These are phyloP conservation scores for Colletotrichum tropicicola DNA, from an alignment of 2,329 filamentous ascomycete genomes.

Conservation along the genomic window DNA sequence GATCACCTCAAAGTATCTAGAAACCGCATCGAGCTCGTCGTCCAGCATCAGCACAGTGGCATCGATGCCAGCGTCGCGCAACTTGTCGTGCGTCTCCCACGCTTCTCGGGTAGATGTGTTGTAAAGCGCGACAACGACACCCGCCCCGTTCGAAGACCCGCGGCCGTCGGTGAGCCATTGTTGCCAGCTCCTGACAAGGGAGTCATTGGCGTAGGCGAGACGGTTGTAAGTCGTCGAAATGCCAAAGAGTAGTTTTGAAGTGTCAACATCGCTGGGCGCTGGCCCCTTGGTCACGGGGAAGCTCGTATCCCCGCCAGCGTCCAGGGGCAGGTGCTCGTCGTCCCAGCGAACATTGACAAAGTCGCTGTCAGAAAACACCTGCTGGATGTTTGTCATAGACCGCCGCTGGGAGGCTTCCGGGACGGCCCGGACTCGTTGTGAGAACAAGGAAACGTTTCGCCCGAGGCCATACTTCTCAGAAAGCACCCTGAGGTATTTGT, in stretches of 20 bases:
- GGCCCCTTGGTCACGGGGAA: constrained; percentile 43
- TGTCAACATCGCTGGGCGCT: constrained; percentile 44
- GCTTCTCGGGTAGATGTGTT: constrained; percentile 45
- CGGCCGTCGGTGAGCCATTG: constrained; percentile 55
- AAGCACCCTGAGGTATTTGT: constrained; percentile 6
- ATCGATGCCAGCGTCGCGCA: constrained; percentile 12
- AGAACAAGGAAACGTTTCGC: constrained; percentile 14
- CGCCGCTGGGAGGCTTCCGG: not conserved
- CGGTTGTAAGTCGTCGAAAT: constrained; percentile 50
- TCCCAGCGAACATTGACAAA: constrained; percentile 16
- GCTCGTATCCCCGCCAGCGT: not conserved
- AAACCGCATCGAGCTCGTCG: constrained; percentile 41
- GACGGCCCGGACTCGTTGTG: constrained; percentile 1
- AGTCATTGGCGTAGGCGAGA: constrained; percentile 46
- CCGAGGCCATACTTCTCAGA: constrained; percentile 20
- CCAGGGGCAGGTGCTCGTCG: not conserved
- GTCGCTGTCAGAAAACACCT: not conserved
- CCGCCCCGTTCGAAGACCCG: constrained; percentile 51
- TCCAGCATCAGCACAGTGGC: constrained; percentile 42
- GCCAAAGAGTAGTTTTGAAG: constrained; percentile 44
- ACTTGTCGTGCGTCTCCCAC: constrained; percentile 35
- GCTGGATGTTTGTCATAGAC: constrained; percentile 7
- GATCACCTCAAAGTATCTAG: constrained; percentile 49
- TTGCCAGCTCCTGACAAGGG: constrained; percentile 52
- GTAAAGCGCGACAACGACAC: constrained; percentile 51